phyloP scores from a whole-genome alignment of 352 stramenopile genomes.

The Pythium sukuiense region DNA sequence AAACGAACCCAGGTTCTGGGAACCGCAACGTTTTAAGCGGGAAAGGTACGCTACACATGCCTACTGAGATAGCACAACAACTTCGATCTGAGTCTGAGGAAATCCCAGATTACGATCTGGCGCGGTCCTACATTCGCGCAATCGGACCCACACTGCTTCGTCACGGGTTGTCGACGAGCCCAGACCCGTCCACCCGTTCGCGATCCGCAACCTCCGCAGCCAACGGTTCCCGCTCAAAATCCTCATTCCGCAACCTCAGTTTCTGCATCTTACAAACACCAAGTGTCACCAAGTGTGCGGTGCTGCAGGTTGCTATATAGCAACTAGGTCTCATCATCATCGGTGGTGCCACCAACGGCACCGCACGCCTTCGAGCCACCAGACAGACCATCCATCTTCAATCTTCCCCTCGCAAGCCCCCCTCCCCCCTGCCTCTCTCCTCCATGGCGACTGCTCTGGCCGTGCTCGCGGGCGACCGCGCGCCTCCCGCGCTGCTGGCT shows the following conservation, averaged over 20 bases:
- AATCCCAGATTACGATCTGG: too few species aligned
- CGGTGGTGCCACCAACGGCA: conserved; percentile 10
- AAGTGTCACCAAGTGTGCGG: not conserved
- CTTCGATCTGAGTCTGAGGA: too few species aligned
- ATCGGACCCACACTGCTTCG: too few species aligned
- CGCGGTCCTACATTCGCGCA: too few species aligned
- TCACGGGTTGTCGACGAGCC: conserved; percentile 1
- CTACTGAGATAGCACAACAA: too few species aligned
- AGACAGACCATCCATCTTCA: conserved; percentile 15
- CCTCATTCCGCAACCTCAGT: conserved; percentile 1
- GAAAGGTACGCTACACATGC: too few species aligned
- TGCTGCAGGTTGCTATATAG: conserved; percentile 3
- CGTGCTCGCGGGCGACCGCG: conserved; percentile 65
- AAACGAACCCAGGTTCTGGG: too few species aligned
- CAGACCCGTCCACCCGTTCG: not conserved
- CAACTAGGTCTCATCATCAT: not conserved
- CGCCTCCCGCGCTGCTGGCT: conserved; percentile 46
- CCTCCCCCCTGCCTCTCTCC: not conserved
- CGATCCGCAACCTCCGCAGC: conserved; percentile 4
- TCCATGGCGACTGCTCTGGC: conserved; percentile 53
- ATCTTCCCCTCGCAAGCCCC: conserved; percentile 8
- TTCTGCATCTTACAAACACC: not conserved
- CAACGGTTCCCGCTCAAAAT: conserved; percentile 4
- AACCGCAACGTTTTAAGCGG: too few species aligned
- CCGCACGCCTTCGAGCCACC: conserved; percentile 8